Percentiles rank a stretch among this genome's conserved stretches.
These are phyloP conservation scores for Lotus japonicus DNA, from an alignment of 306 rosid species.

Conservation along the genomic window DNA sequence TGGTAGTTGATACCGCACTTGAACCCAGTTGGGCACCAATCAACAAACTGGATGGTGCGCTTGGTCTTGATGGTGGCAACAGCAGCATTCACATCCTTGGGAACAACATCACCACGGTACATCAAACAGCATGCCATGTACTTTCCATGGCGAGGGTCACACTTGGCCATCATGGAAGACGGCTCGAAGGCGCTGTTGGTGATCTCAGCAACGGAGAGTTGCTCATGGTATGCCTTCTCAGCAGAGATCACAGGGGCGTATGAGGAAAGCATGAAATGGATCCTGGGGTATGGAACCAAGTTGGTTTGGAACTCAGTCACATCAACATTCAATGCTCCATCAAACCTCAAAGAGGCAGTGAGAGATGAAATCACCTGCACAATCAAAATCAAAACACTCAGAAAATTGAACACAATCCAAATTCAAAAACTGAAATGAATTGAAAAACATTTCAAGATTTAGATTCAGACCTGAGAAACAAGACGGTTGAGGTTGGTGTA, in stretches of 20 bases:
- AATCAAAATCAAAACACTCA: not conserved
- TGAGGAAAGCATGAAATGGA: conserved; percentile 86
- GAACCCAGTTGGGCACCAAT: conserved; percentile 92
- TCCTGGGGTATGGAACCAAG: conserved; percentile 87
- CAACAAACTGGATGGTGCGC: conserved; percentile 84
- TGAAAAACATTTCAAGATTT: no score
- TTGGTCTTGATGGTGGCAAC: conserved; percentile 85
- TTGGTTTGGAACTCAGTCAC: conserved; percentile 86
- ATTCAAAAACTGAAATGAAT: no score
- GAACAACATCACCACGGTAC: conserved; percentile 86
- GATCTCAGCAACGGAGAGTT: conserved; percentile 79
- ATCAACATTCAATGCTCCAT: conserved; percentile 82
- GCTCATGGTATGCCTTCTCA: conserved; percentile 87
- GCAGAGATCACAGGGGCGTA: conserved; percentile 87
- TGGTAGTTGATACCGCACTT: conserved; percentile 89
- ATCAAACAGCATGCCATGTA: conserved; percentile 95
- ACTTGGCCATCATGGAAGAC: conserved; percentile 85
- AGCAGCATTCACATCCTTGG: conserved; percentile 86
- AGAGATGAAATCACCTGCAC: conserved; percentile 75
- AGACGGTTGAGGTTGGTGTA: conserved; percentile 86
- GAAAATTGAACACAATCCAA: no score
- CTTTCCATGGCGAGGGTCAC: conserved; percentile 85
- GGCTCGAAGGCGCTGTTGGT: conserved; percentile 84
- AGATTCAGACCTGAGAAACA: conserved; percentile 49
- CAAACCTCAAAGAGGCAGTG: conserved; percentile 85